Conservation (phyloP, 352 stramenopile species). For the Halophytophthora batemanensis region DNA sequence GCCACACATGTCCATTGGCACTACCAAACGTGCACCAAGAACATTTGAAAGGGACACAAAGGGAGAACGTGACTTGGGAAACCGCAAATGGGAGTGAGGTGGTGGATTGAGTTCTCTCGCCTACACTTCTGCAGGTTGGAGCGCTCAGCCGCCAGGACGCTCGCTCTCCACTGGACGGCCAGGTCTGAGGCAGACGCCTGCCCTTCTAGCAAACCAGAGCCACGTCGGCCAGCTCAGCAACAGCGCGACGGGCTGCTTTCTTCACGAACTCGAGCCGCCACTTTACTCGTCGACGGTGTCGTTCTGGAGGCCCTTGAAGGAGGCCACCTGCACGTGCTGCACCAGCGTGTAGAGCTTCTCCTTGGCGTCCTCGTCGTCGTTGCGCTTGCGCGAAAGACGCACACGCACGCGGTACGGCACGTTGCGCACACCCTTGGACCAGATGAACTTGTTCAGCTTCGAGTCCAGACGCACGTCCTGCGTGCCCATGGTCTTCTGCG, state of each 20-base stretch:
- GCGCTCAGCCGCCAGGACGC: too few species aligned
- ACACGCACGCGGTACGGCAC: constrained; percentile 97
- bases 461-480: constrained; percentile 95
- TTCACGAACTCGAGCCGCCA: constrained; percentile 12
- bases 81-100: constrained; percentile 31
- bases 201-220: too few species aligned
- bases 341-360: constrained; percentile 99
- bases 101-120: constrained; percentile 24
- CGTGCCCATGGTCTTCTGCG: constrained; percentile 96
- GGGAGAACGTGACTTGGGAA: constrained; percentile 15
- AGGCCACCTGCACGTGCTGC: constrained; percentile 95
- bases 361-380: constrained; percentile 98
- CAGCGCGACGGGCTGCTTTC: constrained; percentile 4
- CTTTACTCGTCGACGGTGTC: constrained; percentile 93
- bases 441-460: constrained; percentile 98
- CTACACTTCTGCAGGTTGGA: background rate
- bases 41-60: background rate
- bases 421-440: constrained; percentile 97
- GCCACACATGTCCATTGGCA: background rate
- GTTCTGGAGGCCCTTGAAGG: constrained; percentile 97
- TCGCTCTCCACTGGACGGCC: too few species aligned
- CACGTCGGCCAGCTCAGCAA: too few species aligned
- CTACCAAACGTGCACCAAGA: background rate
- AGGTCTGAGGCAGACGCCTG: too few species aligned
- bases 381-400: constrained; percentile 96